Percentiles rank a stretch among this genome's conserved stretches.
phyloP scores from a whole-genome alignment of 306 rosid species.

The Casuarina cunninghamiana region DNA sequence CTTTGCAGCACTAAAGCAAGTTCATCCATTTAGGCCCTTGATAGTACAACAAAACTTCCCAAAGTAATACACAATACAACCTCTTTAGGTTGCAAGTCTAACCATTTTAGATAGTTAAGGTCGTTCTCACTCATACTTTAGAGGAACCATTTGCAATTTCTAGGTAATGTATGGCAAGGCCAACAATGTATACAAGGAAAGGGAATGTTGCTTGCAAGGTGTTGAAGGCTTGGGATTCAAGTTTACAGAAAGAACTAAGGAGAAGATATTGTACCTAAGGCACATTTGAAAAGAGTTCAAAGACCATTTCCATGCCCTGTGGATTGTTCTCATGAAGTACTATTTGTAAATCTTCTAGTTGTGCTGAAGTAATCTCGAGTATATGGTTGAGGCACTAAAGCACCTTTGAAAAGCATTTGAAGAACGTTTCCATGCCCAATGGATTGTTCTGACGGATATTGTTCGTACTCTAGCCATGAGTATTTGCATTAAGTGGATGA shows the following conservation, averaged over 20 bases:
- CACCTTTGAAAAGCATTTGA: too few species aligned
- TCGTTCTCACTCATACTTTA: background rate
- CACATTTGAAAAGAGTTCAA: slow-evolving; percentile 35
- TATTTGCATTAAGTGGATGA: too few species aligned
- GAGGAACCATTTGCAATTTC: slow-evolving; percentile 16
- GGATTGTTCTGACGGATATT: too few species aligned
- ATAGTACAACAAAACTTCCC: background rate
- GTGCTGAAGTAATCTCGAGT: slow-evolving; percentile 36
- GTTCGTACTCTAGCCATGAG: too few species aligned
- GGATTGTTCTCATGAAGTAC: slow-evolving; percentile 30
- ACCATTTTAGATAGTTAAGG: slow-evolving; percentile 41
- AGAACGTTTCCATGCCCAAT: too few species aligned
- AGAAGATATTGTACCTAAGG: slow-evolving; percentile 42
- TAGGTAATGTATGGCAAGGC: slow-evolving; percentile 54
- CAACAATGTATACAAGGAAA: slow-evolving; percentile 48
- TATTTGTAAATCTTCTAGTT: slow-evolving; percentile 34
- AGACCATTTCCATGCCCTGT: slow-evolving; percentile 25
- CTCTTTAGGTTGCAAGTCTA: slow-evolving; percentile 31
- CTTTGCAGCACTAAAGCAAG: background rate
- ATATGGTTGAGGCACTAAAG: slow-evolving; percentile 9
- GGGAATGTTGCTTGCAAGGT: slow-evolving; percentile 33
- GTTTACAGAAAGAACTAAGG: slow-evolving; percentile 45
- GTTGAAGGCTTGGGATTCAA: slow-evolving; percentile 42
- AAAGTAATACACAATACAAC: background rate
- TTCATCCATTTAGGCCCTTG: background rate